These are phyloP conservation scores for Hypoxylon sp. DNA, from an alignment of 2,329 filamentous ascomycete species.

Conservation along the genomic window DNA sequence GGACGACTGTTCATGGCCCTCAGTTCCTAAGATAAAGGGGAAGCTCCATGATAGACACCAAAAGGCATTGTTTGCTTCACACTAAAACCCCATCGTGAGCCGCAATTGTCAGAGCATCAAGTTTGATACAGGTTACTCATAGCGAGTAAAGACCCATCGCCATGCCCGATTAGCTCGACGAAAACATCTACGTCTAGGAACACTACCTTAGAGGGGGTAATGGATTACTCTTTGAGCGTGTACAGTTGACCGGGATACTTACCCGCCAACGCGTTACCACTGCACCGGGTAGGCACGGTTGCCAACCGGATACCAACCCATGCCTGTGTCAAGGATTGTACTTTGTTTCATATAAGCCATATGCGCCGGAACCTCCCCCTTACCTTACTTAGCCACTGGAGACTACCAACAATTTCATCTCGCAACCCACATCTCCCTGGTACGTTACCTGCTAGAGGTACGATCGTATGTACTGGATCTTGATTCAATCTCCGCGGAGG, in stretches of 20 bases:
- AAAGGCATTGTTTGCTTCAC: background rate
- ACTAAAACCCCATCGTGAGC: background rate
- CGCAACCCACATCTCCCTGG: no score
- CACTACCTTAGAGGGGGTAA: background rate
- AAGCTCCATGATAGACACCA: background rate
- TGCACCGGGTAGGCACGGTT: background rate
- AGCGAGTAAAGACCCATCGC: background rate
- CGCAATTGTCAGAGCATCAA: background rate
- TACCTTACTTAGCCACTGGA: background rate
- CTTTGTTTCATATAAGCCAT: background rate
- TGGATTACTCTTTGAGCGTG: background rate
- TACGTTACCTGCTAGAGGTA: no score
- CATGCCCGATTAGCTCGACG: background rate
- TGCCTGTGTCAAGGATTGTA: background rate
- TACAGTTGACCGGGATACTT: background rate
- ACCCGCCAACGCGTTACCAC: constrained; percentile 4
- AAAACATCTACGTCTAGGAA: background rate
- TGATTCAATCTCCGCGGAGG: no score
- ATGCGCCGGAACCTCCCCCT: background rate
- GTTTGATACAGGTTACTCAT: background rate
- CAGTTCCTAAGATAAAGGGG: background rate
- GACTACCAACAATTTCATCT: background rate
- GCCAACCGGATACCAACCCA: background rate
- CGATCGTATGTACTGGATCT: no score
- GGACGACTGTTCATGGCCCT: background rate